Evolutionary conservation across 345 rosid genomes (phyloP), one percentile per base, ranked within the genome.

Genomic region (Salix caprea): DNA sequence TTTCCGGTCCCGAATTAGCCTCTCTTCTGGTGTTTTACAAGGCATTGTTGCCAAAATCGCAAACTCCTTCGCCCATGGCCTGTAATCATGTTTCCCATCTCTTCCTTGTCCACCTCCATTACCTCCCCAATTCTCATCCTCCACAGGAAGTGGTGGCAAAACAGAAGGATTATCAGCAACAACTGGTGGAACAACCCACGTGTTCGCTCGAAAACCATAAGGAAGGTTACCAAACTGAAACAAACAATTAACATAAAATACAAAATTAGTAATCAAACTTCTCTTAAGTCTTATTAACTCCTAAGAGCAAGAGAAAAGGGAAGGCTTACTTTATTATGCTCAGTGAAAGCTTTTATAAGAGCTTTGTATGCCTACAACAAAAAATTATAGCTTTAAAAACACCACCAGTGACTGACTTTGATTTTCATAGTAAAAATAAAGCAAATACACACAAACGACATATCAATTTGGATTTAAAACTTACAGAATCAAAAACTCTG

Each of bases 81-180:
- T 74, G 65, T 56, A 50, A 66, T 82, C 79, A 78, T 82, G 76
- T 39, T 58, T 71, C 4, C 78, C 73, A 34, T 74, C 73, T 74
- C 81, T 66, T 65, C 84, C 84, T 78, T 70, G 79, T 75, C 84
- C 84, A 46, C 84, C 84, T 19, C 81, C 84, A 67, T 70, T 78
- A 30, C 84, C 84, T 54, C 79, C 84, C 84, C 84, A 82, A 42
- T 82, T 82, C 69, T 82, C 84, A 78, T 82, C 84, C 64, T 82
- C 84, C 73, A 66, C 23, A 9, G 84, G 84, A 70, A 82, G 81
- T 42, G 79, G 74, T 15, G 84, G 76, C 56, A 82, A 82, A 70
- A 58, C 66, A 70, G 74, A 82, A n/a, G 76, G 84, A 32, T 36
- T 74, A 36, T 82, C 84, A 74, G 84, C 78, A 82, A 82, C 84